These are phyloP conservation scores for Halophytophthora batemanensis DNA, from an alignment of 352 stramenopile species.

Conservation along the genomic window DNA sequence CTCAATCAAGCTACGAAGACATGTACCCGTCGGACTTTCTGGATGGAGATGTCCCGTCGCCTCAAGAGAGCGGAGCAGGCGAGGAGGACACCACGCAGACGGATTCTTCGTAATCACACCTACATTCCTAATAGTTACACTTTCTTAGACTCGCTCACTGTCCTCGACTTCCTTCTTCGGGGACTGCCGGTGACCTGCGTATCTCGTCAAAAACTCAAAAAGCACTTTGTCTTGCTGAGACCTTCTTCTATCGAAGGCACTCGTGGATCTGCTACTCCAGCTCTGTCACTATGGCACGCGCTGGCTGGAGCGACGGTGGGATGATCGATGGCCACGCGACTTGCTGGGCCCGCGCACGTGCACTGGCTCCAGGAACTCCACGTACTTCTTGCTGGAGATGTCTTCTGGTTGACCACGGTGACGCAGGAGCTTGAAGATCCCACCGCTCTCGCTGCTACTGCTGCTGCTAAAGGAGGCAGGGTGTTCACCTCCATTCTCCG, in stretches of 20 bases:
- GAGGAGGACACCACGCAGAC: not conserved
- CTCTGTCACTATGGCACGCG: constrained; percentile 9
- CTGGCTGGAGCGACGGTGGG: constrained; percentile 12
- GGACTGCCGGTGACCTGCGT: too few species aligned
- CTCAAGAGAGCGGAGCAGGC: constrained; percentile 6
- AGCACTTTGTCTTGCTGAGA: too few species aligned
- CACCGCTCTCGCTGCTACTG: constrained; percentile 2
- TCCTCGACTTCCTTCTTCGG: not conserved
- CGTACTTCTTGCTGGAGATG: constrained; percentile 24
- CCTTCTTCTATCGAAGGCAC: constrained; percentile 14
- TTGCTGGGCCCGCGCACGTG: constrained; percentile 30
- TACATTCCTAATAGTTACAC: constrained; percentile 16
- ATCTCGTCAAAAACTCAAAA: too few species aligned
- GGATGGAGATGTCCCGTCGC: constrained; percentile 12
- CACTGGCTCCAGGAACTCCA: constrained; percentile 60
- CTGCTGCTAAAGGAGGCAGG: constrained; percentile 8
- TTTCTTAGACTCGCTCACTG: not conserved
- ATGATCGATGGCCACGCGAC: constrained; percentile 17
- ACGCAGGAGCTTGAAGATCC: constrained; percentile 37
- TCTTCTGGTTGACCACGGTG: constrained; percentile 17
- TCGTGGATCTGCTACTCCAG: not conserved
- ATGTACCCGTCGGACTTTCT: constrained; percentile 24
- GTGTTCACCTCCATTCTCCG: constrained; percentile 6
- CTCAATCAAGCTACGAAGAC: constrained; percentile 10
- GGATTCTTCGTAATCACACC: not conserved